phyloP scores from a whole-genome alignment of 139 green algal genomes.

The Coelastrella sp. region DNA sequence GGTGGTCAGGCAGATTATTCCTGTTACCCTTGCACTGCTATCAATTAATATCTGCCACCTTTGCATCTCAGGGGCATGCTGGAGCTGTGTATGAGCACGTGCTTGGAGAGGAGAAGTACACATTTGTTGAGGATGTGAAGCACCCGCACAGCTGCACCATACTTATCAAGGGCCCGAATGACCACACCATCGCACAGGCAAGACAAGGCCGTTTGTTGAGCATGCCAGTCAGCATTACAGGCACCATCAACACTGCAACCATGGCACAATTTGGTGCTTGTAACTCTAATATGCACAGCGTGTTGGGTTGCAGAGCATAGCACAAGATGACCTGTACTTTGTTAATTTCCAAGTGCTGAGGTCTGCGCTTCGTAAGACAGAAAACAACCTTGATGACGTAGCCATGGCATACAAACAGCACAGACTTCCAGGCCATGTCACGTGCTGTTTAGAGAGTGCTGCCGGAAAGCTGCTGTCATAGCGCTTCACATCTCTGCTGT shows the following conservation, averaged over 20 bases:
- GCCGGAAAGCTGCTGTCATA: not conserved
- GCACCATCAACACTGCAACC: no score
- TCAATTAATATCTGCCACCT: not conserved
- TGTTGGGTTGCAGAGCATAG: no score
- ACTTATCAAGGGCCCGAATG: slow-evolving; percentile 94
- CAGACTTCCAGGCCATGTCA: no score
- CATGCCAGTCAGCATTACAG: not conserved
- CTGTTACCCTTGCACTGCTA: no score
- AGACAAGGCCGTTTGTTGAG: not conserved
- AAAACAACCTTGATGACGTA: no score
- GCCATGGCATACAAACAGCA: no score
- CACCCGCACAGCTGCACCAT: slow-evolving; percentile 96
- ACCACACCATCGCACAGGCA: slow-evolving; percentile 97
- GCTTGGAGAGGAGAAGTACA: slow-evolving; percentile 99
- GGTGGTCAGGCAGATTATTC: not conserved
- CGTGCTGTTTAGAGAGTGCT: no score
- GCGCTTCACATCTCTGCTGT: not conserved
- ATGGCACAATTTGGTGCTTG: no score
- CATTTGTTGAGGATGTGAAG: slow-evolving; percentile 96
- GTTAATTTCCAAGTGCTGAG: no score
- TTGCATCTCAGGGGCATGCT: slow-evolving; percentile 65
- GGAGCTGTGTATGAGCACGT: slow-evolving; percentile 98
- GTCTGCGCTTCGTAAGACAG: no score
- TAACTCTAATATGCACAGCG: no score
- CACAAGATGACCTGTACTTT: no score